Conservation (phyloP, 495 filamentous ascomycete genomes). For the Penicillium steckii region DNA sequence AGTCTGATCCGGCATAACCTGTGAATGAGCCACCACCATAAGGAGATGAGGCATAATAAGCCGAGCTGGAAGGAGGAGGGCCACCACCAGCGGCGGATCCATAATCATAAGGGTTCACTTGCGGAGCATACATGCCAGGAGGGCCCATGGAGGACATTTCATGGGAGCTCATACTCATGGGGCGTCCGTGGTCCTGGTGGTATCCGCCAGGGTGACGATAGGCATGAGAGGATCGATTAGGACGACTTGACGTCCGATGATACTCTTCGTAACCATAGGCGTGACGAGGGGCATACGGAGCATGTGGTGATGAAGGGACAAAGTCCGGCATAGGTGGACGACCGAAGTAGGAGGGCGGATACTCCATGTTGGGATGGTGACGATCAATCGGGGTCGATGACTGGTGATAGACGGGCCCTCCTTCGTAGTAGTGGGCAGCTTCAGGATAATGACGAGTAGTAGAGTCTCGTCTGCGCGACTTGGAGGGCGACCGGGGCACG, state of each 20-base stretch:
- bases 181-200: slow-evolving; percentile 33
- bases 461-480: slow-evolving; percentile 36
- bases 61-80: slow-evolving; percentile 37
- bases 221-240: slow-evolving; percentile 33
- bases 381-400: slow-evolving; percentile 20
- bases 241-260: slow-evolving; percentile 26
- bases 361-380: slow-evolving; percentile 24
- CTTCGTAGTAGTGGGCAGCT: slow-evolving; percentile 31
- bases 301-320: slow-evolving; percentile 29
- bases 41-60: slow-evolving; percentile 34
- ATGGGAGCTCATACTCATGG: slow-evolving; percentile 41
- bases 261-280: slow-evolving; percentile 24
- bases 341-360: slow-evolving; percentile 25
- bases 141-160: slow-evolving; percentile 33
- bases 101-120: slow-evolving; percentile 15
- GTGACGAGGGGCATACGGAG: slow-evolving; percentile 20
- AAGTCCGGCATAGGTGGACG: slow-evolving; percentile 34
- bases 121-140: slow-evolving; percentile 27
- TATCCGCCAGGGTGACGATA: slow-evolving; percentile 27
- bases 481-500: slow-evolving; percentile 34
- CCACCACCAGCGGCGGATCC: slow-evolving; percentile 35
- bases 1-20: slow-evolving; percentile 25
- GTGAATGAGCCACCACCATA: slow-evolving; percentile 24
- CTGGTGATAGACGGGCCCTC: slow-evolving; percentile 28
- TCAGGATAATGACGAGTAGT: slow-evolving; percentile 29